Evolutionary conservation across 2,329 filamentous ascomycete species (phyloP).

Genomic region (Biscogniauxia marginata): DNA sequence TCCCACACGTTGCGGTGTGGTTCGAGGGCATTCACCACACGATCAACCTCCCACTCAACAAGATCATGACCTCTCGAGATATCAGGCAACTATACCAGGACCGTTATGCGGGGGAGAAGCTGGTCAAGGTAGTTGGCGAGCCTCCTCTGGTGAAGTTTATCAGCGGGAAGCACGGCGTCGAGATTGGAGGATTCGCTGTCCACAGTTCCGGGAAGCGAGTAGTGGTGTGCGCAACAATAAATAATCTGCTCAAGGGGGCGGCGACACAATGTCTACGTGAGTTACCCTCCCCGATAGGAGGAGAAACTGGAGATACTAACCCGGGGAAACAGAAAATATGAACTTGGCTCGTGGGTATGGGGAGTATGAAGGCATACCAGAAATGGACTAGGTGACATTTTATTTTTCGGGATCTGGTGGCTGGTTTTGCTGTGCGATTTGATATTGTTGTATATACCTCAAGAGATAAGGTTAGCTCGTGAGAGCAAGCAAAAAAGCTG

Average conservation of each 20-base stretch:
- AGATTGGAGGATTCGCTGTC: slow-evolving; percentile 95
- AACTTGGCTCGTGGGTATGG: slow-evolving; percentile 69
- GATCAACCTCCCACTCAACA: slow-evolving; percentile 82
- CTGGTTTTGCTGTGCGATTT: neutral
- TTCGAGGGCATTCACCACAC: slow-evolving; percentile 95
- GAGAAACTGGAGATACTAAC: neutral
- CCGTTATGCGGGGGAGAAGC: slow-evolving; percentile 90
- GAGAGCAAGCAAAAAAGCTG: neutral
- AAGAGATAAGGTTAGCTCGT: neutral
- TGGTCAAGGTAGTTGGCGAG: slow-evolving; percentile 90
- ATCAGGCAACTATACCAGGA: slow-evolving; percentile 95
- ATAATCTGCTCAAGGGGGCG: slow-evolving; percentile 91
- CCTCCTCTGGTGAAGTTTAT: slow-evolving; percentile 84
- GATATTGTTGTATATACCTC: neutral
- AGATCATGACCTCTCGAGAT: slow-evolving; percentile 86
- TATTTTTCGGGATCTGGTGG: slow-evolving; percentile 10
- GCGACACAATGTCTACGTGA: slow-evolving; percentile 88
- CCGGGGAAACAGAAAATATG: slow-evolving; percentile 60
- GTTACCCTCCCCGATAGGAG: slow-evolving; percentile 36
- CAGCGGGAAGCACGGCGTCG: slow-evolving; percentile 79
- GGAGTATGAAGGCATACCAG: slow-evolving; percentile 69
- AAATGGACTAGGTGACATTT: slow-evolving; percentile 18
- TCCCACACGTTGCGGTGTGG: slow-evolving; percentile 94
- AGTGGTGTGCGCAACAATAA: slow-evolving; percentile 91
- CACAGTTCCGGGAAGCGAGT: slow-evolving; percentile 86